Base-by-base conservation (phyloP, 148 eudicot genomes). In the Cornus controversa region DNA sequence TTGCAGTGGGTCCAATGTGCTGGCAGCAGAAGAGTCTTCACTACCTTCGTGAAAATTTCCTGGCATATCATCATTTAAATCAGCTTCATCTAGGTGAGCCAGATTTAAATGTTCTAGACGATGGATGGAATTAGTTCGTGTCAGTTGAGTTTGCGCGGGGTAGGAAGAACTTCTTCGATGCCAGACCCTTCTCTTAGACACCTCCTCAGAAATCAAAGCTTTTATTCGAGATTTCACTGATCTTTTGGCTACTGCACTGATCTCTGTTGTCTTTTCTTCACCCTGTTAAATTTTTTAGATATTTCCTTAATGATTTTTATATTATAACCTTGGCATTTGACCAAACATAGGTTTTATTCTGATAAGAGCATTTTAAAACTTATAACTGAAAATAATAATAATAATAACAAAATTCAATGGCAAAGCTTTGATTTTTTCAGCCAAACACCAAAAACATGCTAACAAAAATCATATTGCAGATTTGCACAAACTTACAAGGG, bases 141-240 rank as follows among this genome's bases (percentile, higher is more conserved):
- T 72, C 24, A 83, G 64, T 62, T 75, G 87, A 9, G 85, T 15
- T 60, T 42, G 73, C 18, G 63, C n/a, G 2, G 98, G 94, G 53
- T 79, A 85, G 0, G 97, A 91, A 5, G 86, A 81, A 76, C 87
- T 91, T 79, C 97, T 81, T 36, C 85, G 70, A 77, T 94, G 98
- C 29, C 84, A 78, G 18, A 89, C 82, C 77, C 25, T 87, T 76
- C 87, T 87, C 77, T 85, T 90, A 0, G 84, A 74, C 40, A 82
- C 85, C 72, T 94, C 97, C 65, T 89, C 88, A 0, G 80, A 50
- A 24, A 92, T 87, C 85, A 84, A 62, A 50, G 88, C 87, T 80
- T 66, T 90, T 23, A 94, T 82, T 63, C 87, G 82, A 40, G 92
- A 74, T 73, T 84, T 90, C 78, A 89, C 74, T 5, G 97, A 93